phyloP scores from a whole-genome alignment of 148 eudicot genomes.

The Amaranthus palmeri region DNA sequence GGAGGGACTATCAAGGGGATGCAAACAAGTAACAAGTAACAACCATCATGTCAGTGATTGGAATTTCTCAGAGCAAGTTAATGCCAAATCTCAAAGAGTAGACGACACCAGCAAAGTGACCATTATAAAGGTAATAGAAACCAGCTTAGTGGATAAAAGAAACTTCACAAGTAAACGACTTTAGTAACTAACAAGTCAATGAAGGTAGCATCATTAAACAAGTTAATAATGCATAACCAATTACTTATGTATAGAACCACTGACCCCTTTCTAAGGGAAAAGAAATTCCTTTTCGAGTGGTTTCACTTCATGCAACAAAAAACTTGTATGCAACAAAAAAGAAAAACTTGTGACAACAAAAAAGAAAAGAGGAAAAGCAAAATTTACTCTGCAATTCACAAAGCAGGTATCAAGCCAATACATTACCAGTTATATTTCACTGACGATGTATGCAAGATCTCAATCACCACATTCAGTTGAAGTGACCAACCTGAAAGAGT shows the following conservation, averaged over 20 bases:
- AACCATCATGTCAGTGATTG: too few relatives aligned
- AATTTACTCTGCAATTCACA: neutral
- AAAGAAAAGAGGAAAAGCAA: neutral
- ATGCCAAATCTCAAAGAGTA: too few relatives aligned
- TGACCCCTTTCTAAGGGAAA: neutral
- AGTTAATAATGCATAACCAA: neutral
- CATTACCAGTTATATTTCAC: neutral
- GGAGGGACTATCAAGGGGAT: too few relatives aligned
- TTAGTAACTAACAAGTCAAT: neutral
- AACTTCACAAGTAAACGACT: neutral
- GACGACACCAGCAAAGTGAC: too few relatives aligned
- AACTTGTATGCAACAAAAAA: too few relatives aligned
- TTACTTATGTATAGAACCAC: neutral
- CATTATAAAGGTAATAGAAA: too few relatives aligned
- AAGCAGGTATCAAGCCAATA: neutral
- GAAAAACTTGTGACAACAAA: neutral
- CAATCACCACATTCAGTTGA: neutral
- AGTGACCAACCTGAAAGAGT: slow-evolving; percentile 52
- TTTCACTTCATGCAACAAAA: too few relatives aligned
- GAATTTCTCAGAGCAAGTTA: too few relatives aligned
- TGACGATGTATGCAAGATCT: neutral
- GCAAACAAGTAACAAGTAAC: too few relatives aligned
- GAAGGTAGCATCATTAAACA: neutral
- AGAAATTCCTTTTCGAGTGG: neutral
- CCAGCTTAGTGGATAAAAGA: too few relatives aligned